Evolutionary conservation across 139 green algal genomes (phyloP).

Genomic region (Limnomonas spitsbergensis): DNA sequence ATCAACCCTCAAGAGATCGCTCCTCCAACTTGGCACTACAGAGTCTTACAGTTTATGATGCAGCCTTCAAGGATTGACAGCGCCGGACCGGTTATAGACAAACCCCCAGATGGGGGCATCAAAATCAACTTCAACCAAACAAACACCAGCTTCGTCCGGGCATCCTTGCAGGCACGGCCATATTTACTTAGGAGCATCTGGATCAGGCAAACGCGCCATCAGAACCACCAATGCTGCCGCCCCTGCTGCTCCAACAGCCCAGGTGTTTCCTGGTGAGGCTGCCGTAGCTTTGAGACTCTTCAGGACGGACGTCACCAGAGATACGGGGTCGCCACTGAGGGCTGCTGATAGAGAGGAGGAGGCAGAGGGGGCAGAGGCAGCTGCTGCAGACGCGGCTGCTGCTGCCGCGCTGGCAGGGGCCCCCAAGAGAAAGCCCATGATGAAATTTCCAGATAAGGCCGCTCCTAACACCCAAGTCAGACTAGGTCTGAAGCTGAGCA

Average conservation of each 20-base stretch:
- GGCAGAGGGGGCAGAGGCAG: neutral
- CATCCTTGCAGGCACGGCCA: too few species aligned
- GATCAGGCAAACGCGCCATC: neutral
- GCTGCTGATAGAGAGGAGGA: neutral
- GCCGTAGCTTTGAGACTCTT: neutral
- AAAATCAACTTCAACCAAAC: too few species aligned
- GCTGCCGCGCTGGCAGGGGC: neutral
- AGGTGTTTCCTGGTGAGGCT: neutral
- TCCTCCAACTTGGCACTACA: too few species aligned
- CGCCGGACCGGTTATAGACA: too few species aligned
- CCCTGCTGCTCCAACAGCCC: neutral
- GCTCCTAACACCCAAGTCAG: neutral
- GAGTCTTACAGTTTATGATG: too few species aligned
- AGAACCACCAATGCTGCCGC: constrained; percentile 3
- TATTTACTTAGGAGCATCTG: too few species aligned
- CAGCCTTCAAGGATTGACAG: too few species aligned
- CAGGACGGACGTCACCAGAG: neutral
- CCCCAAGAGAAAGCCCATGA: neutral
- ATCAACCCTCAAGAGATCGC: too few species aligned
- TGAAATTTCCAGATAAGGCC: neutral
- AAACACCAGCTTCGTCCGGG: too few species aligned
- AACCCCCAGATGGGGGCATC: too few species aligned
- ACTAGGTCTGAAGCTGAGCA: neutral
- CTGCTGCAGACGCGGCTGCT: neutral
- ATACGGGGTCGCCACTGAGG: neutral